Percentiles rank a stretch among this genome's conserved stretches.
Conservation (phyloP, 768 basidiomycete species). For the Pisolithus marmoratus region DNA sequence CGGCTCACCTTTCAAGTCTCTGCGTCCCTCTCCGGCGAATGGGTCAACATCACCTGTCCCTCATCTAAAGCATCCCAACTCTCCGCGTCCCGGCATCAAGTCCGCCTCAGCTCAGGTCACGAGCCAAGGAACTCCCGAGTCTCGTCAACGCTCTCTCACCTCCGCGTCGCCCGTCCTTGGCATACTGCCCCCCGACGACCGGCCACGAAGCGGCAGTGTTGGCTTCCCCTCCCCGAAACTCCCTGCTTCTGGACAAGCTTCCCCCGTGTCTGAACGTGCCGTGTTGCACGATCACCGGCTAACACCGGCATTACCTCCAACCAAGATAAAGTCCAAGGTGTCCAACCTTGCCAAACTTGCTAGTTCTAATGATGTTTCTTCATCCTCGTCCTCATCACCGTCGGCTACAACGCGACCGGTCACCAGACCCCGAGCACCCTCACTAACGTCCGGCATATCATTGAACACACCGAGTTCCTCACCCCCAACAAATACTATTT, state of each 20-base stretch:
- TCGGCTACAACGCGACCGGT: constrained; percentile 27
- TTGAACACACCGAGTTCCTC: constrained; percentile 17
- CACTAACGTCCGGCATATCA: constrained; percentile 23
- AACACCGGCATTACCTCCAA: constrained; percentile 16
- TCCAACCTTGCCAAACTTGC: constrained; percentile 39
- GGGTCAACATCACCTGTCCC: constrained; percentile 18
- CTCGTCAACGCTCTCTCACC: constrained; percentile 28
- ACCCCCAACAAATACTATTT: constrained; percentile 23
- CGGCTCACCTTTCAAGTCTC: constrained; percentile 33
- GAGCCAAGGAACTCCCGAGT: constrained; percentile 12
- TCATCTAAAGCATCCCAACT: constrained; percentile 22
- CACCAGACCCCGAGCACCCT: constrained; percentile 23
- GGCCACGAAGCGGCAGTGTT: constrained; percentile 27
- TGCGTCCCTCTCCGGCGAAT: constrained; percentile 31
- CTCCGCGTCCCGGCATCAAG: constrained; percentile 27
- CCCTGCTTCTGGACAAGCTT: constrained; percentile 13
- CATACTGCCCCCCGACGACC: constrained; percentile 27
- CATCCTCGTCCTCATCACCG: constrained; percentile 33
- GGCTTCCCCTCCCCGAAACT: constrained; percentile 16
- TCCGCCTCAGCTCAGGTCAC: constrained; percentile 6
- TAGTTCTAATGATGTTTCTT: constrained; percentile 26
- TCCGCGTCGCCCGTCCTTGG: constrained; percentile 17
- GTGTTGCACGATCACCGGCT: constrained; percentile 8
- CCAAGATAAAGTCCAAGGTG: constrained; percentile 59
- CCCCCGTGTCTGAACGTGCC: constrained; percentile 12